Evolutionary conservation across 306 rosid genomes (phyloP).

Genomic region (Styphnolobium japonicum): DNA sequence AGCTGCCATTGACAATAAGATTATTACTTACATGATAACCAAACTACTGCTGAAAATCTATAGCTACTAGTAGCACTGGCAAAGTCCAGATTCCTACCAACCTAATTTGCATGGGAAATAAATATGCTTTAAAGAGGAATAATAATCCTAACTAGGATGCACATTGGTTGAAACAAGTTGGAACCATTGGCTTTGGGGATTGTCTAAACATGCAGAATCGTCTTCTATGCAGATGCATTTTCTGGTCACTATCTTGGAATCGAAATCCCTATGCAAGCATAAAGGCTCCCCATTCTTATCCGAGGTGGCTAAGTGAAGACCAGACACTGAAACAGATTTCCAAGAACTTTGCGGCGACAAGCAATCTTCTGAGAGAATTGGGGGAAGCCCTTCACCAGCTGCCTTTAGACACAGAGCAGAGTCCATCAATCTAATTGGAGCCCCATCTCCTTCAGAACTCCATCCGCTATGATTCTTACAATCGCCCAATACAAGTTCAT

Average conservation of each 20-base stretch:
- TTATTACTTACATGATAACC: not conserved
- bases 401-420: constrained; percentile 35
- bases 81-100: not conserved
- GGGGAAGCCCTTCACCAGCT: constrained; percentile 30
- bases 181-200: constrained; percentile 50
- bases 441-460: constrained; percentile 32
- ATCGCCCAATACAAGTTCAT: constrained; percentile 27
- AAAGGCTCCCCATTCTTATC: not conserved
- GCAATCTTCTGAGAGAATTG: constrained; percentile 29
- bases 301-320: constrained; percentile 49
- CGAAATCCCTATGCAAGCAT: constrained; percentile 30
- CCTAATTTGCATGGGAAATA: not conserved
- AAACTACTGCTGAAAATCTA: not conserved
- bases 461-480: constrained; percentile 32
- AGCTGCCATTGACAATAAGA: not conserved
- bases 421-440: constrained; percentile 25
- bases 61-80: not conserved
- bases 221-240: constrained; percentile 44
- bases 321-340: constrained; percentile 24
- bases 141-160: not conserved
- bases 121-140: not conserved
- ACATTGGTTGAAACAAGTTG: constrained; percentile 43
- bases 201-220: constrained; percentile 32
- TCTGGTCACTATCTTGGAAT: constrained; percentile 26
- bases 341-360: constrained; percentile 34